Conservation (phyloP, 805 yeast genomes). For the Monosporozyma aerobia region DNA sequence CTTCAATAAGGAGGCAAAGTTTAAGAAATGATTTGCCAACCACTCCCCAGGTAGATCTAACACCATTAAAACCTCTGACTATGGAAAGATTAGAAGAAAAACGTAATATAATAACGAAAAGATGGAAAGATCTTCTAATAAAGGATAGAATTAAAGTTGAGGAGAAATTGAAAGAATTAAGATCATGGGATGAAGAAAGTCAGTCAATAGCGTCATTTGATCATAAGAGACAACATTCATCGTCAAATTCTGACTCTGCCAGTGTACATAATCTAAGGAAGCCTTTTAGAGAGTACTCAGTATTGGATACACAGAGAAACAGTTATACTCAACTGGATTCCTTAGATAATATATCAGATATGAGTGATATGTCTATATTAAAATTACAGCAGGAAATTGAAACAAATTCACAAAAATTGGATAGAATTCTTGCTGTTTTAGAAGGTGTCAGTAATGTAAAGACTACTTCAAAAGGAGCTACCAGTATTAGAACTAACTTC, state of each 20-base stretch:
- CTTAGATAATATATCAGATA: neutral
- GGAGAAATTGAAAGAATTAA: slow-evolving; percentile 11
- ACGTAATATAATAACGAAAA: slow-evolving; percentile 6
- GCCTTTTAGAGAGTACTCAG: neutral
- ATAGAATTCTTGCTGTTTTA: slow-evolving; percentile 17
- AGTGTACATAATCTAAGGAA: neutral
- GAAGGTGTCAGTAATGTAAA: neutral
- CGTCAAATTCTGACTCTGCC: neutral
- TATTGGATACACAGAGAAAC: neutral
- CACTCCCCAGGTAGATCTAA: neutral
- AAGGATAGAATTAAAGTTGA: slow-evolving; percentile 11
- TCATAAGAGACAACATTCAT: neutral
- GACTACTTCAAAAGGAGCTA: neutral
- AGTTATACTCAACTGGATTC: neutral
- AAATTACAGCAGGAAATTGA: slow-evolving; percentile 14
- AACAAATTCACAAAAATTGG: slow-evolving; percentile 19
- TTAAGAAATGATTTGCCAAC: neutral
- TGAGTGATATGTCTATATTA: slow-evolving; percentile 1
- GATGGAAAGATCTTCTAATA: slow-evolving; percentile 1
- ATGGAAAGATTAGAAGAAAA: slow-evolving; percentile 4
- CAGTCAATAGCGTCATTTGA: neutral
- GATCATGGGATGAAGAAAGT: neutral
- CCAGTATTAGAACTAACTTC: neutral
- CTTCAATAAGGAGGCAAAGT: neutral
- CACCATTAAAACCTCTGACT: slow-evolving; percentile 1